Evolutionary conservation across 2,329 filamentous ascomycete species (phyloP).

Genomic region (Monilinia fructigena): DNA sequence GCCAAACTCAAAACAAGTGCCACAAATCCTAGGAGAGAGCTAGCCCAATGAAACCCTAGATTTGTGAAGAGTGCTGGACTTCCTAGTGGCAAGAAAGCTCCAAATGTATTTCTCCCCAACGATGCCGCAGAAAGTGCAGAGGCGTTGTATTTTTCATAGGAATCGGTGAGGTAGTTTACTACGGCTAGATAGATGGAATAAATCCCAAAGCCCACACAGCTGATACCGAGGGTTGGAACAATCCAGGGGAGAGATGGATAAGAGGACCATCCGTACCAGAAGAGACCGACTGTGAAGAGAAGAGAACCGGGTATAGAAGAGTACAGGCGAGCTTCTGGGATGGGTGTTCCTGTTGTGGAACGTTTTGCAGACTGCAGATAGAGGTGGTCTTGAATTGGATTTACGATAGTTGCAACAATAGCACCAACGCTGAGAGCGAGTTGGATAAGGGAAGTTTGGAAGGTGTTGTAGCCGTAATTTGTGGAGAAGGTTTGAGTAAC

Average conservation of each 20-base stretch:
- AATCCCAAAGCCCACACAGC: slow-evolving; percentile 10
- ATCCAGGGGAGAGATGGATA: slow-evolving; percentile 17
- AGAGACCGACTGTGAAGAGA: slow-evolving; percentile 73
- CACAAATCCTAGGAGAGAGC: slow-evolving; percentile 14
- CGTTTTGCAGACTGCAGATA: slow-evolving; percentile 21
- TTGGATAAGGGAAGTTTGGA: slow-evolving; percentile 45
- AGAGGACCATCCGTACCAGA: slow-evolving; percentile 59
- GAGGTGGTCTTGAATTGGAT: slow-evolving; percentile 22
- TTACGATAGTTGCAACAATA: slow-evolving; percentile 23
- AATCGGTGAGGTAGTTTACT: slow-evolving; percentile 15
- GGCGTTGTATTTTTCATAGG: slow-evolving; percentile 16
- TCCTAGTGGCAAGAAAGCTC: slow-evolving; percentile 12
- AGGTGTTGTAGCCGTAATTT: slow-evolving; percentile 59
- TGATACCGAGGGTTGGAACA: slow-evolving; percentile 5
- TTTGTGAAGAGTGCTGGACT: slow-evolving; percentile 9
- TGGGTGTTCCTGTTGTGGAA: slow-evolving; percentile 21
- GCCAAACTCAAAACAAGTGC: slow-evolving; percentile 9
- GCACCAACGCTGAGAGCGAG: slow-evolving; percentile 23
- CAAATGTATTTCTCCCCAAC: slow-evolving; percentile 4
- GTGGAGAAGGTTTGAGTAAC: slow-evolving; percentile 62
- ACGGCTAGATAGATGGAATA: slow-evolving; percentile 11
- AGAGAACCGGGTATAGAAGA: slow-evolving; percentile 72
- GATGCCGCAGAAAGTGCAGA: slow-evolving; percentile 12
- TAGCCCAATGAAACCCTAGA: slow-evolving; percentile 16
- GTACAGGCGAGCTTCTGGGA: slow-evolving; percentile 74